Conservation (phyloP, 208 protist species). For the Strigomonas galati region DNA sequence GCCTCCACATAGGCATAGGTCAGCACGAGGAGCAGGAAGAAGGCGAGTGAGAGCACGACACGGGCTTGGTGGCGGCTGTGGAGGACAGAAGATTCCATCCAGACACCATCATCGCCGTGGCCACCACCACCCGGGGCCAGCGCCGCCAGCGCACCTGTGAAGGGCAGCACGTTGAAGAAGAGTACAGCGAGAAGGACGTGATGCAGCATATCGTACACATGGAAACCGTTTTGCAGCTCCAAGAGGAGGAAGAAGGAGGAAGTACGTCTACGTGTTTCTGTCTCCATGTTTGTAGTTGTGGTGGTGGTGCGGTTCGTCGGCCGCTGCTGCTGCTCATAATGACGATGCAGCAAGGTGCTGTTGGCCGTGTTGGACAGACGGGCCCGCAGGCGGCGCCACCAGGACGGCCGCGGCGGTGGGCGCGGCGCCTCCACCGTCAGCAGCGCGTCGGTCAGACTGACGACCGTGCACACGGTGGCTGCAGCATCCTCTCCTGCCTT, state of each 20-base stretch:
- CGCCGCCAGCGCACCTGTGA: slow-evolving; percentile 16
- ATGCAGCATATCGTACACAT: slow-evolving; percentile 20
- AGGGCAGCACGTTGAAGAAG: slow-evolving; percentile 29
- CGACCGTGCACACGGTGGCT: slow-evolving; percentile 45
- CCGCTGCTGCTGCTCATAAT: background rate
- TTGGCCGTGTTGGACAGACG: background rate
- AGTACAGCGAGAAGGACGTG: slow-evolving; percentile 32
- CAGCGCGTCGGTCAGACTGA: slow-evolving; percentile 67
- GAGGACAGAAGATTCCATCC: slow-evolving; percentile 8
- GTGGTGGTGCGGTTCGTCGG: no score
- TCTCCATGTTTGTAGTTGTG: no score
- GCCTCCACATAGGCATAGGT: slow-evolving; percentile 20
- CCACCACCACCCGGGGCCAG: background rate
- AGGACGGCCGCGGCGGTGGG: background rate
- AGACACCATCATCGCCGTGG: background rate
- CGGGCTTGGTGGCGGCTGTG: slow-evolving; percentile 27
- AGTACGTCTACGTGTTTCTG: background rate
- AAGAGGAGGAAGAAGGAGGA: background rate
- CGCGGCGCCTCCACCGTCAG: slow-evolving; percentile 67
- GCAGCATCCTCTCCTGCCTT: slow-evolving; percentile 39
- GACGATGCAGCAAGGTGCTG: background rate
- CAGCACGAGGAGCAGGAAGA: slow-evolving; percentile 40
- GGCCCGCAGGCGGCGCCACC: slow-evolving; percentile 17
- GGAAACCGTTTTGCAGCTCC: background rate
- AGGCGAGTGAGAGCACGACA: slow-evolving; percentile 31